These are phyloP conservation scores for Pterula multifida DNA, from an alignment of 1,284 basidiomycete genomes.

Conservation along the genomic window DNA sequence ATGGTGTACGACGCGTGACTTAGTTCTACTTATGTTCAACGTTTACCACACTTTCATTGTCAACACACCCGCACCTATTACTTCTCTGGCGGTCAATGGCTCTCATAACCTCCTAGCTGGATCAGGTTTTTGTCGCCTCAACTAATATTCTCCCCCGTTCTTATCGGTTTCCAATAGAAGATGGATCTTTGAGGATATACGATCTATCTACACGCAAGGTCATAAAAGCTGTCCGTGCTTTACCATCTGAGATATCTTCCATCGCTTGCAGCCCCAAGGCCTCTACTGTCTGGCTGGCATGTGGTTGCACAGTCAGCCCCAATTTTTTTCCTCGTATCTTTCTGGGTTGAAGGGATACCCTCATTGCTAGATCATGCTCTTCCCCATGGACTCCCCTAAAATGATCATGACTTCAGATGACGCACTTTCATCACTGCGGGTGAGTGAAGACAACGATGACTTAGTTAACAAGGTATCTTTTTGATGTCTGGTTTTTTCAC, in stretches of 20 bases:
- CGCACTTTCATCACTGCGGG: conserved; percentile 26
- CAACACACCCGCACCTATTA: conserved; percentile 30
- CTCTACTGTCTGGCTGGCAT: conserved; percentile 47
- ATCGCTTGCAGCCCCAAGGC: conserved; percentile 30
- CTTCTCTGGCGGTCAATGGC: conserved; percentile 32
- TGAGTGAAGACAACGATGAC: conserved; percentile 44
- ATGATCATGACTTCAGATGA: conserved; percentile 39
- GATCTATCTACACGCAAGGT: conserved; percentile 46
- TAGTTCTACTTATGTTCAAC: neutral
- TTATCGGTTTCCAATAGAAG: conserved; percentile 29
- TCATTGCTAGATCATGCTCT: conserved; percentile 26
- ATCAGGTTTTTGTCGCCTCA: conserved; percentile 25
- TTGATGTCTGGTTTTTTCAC: conserved; percentile 1
- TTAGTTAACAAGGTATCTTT: conserved; percentile 55
- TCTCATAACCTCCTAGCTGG: conserved; percentile 40
- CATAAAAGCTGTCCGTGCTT: conserved; percentile 45
- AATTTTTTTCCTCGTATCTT: too few relatives aligned
- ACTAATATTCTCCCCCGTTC: conserved; percentile 6
- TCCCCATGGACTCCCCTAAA: conserved; percentile 30
- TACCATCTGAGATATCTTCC: conserved; percentile 49
- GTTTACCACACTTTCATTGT: neutral
- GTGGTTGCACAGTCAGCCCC: conserved; percentile 37
- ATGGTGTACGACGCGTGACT: too few relatives aligned
- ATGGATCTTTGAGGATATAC: conserved; percentile 62
- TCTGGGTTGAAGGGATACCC: too few relatives aligned